Evolutionary conservation across 1,284 basidiomycete genomes (phyloP), one percentile per base, ranked within the genome.

Genomic region (Testicularia cyperi): DNA sequence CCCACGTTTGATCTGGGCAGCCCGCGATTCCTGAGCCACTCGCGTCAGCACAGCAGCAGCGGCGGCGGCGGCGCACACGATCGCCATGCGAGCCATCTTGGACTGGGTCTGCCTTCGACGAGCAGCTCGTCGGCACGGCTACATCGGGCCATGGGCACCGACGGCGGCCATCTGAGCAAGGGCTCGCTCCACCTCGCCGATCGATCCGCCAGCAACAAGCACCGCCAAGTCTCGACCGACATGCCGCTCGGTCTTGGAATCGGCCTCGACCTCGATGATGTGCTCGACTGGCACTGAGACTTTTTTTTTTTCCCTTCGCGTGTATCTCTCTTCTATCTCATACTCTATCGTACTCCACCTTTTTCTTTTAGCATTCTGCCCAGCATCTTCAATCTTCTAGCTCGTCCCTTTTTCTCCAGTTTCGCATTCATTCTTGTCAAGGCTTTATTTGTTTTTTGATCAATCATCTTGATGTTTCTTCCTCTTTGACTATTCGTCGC

Each of bases 1-100:
- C 64, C 64, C 22, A 67, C 64, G 13, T 60, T 64, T 22, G 60
- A 64, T 39, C 40, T 45, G 44, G 40, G 45, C 53, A 62, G 60
- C 39, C 60, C 60, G 18, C 39, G 60, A 4, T 57, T 52, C 38
- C 19, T 51, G 26, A 32, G 20, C n/a, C 23, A 26, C 3, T 16
- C 34, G 20, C 24, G 13, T 14, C 44, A 47, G 13, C 42, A 37
- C 24, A 9, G 33, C 21, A 40, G 43, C 19, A 46, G 44, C 4
- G 27, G 33, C 24, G 8, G 33, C 21, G 44, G 43, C 19, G 51
- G 44, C 4, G 27, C 19, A 6, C 58, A 53, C 31, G 53, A 63
- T 23, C 33, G 58, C 16, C 54, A 49, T 27, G 38, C 48, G 12
- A 54, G 51, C 42, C 57, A 61, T 19, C 42, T 63, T 3, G 60